Base-by-base conservation (phyloP, 495 filamentous ascomycete species). In the Symbiotaphrina buchneri region DNA sequence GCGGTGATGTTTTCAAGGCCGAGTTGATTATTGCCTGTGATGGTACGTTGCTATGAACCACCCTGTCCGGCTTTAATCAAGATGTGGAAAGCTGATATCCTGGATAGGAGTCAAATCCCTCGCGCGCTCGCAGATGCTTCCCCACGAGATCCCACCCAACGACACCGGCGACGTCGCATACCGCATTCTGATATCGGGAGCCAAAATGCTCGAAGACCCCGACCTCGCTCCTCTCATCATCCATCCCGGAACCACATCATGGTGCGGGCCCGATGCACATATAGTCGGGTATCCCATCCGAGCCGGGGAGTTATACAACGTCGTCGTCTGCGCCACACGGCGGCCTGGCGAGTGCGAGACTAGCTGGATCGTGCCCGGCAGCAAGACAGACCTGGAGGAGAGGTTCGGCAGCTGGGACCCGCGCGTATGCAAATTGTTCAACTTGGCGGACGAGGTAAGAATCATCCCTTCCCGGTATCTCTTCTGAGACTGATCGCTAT, bases 41-140 rank as follows among this genome's bases (percentile, higher is more conserved):
- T 43, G 67, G 67, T 0, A 74, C 37, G 45, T 68, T 21, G 69
- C 69, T 6, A 73, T 71, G 38, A 55, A 69, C 2, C 63, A 70
- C 32, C 48, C 65, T 10, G 49, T 72, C 18, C 50, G 56, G n/a
- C n/a, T n/a, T n/a, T n/a, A n/a, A n/a, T n/a, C n/a, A n/a, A n/a
- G n/a, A n/a, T n/a, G n/a, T n/a, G n/a, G n/a, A n/a, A n/a, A n/a
- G n/a, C n/a, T n/a, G n/a, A n/a, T n/a, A n/a, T n/a, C n/a, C n/a
- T n/a, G n/a, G n/a, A n/a, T n/a, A n/a, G n/a, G n/a, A n/a, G n/a
- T n/a, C n/a, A n/a, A n/a, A n/a, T n/a, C n/a, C n/a, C n/a, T n/a
- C n/a, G n/a, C n/a, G n/a, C n/a, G n/a, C n/a, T n/a, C n/a, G n/a
- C n/a, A n/a, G n/a, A n/a, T n/a, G n/a, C n/a, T n/a, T n/a, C n/a